phyloP scores from a whole-genome alignment of 441 rosid genomes.

The Geranium incanum region DNA sequence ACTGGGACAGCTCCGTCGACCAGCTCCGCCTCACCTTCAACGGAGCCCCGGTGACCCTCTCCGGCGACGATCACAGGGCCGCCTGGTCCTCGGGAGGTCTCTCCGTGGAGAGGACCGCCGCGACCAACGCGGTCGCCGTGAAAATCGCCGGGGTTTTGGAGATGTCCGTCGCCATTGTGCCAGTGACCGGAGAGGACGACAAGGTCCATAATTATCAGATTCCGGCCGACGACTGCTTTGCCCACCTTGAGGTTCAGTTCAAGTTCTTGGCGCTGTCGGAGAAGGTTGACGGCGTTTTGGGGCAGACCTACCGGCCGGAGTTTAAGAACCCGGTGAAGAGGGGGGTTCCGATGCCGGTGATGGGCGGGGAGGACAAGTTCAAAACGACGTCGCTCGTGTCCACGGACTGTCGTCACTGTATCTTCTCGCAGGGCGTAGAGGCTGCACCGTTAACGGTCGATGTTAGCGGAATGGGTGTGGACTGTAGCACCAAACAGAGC shows the following conservation, averaged over 20 bases:
- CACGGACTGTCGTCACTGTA: slow-evolving; percentile 41
- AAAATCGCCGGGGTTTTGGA: slow-evolving; percentile 42
- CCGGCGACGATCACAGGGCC: slow-evolving; percentile 34
- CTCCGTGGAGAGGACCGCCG: slow-evolving; percentile 45
- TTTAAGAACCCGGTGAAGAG: slow-evolving; percentile 55
- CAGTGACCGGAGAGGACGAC: slow-evolving; percentile 69
- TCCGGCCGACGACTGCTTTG: slow-evolving; percentile 56
- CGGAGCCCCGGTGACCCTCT: slow-evolving; percentile 37
- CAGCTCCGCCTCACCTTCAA: slow-evolving; percentile 48
- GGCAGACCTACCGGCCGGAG: slow-evolving; percentile 60
- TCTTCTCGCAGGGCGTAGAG: slow-evolving; percentile 25
- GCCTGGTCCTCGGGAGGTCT: slow-evolving; percentile 28
- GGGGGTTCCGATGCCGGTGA: slow-evolving; percentile 64
- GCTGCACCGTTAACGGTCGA: too few relatives aligned
- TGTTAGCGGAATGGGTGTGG: too few relatives aligned
- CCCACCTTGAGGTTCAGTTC: slow-evolving; percentile 64
- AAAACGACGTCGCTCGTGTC: slow-evolving; percentile 47
- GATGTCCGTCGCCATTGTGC: slow-evolving; percentile 59
- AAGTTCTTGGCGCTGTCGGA: slow-evolving; percentile 49
- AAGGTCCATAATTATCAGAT: slow-evolving; percentile 51
- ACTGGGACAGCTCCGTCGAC: slow-evolving; percentile 48
- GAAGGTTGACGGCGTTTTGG: slow-evolving; percentile 60
- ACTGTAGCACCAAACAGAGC: too few relatives aligned
- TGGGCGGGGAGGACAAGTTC: slow-evolving; percentile 59
- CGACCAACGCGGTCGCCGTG: slow-evolving; percentile 46